Percentiles rank a stretch among this genome's conserved stretches.
Conservation (phyloP, 495 filamentous ascomycete species). For the Venustampulla echinocandica region DNA sequence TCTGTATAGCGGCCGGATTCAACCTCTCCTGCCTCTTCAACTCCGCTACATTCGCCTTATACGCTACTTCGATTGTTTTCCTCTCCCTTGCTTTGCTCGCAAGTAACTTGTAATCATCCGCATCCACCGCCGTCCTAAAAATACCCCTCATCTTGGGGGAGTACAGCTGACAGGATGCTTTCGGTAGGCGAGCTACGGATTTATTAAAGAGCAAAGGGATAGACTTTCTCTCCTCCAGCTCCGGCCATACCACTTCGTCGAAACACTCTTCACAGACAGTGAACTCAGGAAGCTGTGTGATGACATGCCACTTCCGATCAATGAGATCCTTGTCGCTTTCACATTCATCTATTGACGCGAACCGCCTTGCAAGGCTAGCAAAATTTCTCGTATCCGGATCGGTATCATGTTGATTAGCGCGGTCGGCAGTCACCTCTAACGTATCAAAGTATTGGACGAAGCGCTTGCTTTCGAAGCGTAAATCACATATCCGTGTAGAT, state of each 20-base stretch:
- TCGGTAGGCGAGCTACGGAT: conserved; percentile 1
- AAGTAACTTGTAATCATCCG: conserved; percentile 43
- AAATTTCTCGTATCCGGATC: conserved; percentile 42
- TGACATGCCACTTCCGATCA: conserved; percentile 50
- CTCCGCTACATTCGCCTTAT: conserved; percentile 14
- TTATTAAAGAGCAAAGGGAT: conserved; percentile 21
- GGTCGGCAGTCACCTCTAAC: conserved; percentile 46
- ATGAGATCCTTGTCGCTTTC: conserved; percentile 39
- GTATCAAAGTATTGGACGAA: conserved; percentile 55
- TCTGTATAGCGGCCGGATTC: neutral
- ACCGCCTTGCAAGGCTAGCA: conserved; percentile 40
- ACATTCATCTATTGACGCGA: conserved; percentile 46
- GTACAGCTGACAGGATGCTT: conserved; percentile 50
- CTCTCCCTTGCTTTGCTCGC: conserved; percentile 22
- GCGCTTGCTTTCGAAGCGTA: conserved; percentile 41
- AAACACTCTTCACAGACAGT: conserved; percentile 58
- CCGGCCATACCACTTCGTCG: conserved; percentile 22
- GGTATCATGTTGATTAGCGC: conserved; percentile 30
- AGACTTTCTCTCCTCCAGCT: conserved; percentile 14
- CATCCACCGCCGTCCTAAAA: conserved; percentile 44
- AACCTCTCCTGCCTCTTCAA: conserved; percentile 7
- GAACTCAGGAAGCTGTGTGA: conserved; percentile 52
- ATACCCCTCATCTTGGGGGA: conserved; percentile 48
- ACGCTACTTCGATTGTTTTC: conserved; percentile 14
- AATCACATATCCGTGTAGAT: conserved; percentile 37